These are phyloP conservation scores for Cyclotella baltica DNA, from an alignment of 108 stramenopile genomes.

Conservation along the genomic window DNA sequence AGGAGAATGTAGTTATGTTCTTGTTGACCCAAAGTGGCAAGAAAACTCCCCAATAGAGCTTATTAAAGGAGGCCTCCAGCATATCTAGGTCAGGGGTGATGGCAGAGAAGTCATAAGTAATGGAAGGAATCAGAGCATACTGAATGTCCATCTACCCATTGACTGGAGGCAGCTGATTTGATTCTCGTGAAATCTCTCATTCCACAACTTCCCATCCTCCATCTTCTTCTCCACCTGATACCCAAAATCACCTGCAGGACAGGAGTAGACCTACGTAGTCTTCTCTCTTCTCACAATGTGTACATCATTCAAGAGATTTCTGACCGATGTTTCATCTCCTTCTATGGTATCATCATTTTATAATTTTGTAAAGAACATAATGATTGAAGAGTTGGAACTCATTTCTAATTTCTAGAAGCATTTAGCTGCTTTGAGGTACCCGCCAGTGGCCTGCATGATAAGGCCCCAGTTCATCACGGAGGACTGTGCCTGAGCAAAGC, in stretches of 20 bases:
- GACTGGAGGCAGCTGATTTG: not conserved
- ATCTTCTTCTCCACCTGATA: not conserved
- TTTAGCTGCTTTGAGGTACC: constrained; percentile 12
- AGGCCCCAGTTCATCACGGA: constrained; percentile 7
- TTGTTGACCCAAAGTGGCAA: not conserved
- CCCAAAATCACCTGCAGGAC: constrained; percentile 12
- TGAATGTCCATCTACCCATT: not conserved
- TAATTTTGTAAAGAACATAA: not conserved
- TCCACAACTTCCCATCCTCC: not conserved
- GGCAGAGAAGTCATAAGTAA: not conserved
- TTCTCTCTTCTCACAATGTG: not conserved
- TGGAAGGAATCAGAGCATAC: not conserved
- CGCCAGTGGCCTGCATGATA: constrained; percentile 8
- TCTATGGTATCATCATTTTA: constrained; percentile 6
- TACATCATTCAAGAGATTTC: not conserved
- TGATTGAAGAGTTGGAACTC: not conserved
- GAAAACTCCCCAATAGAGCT: too few species aligned
- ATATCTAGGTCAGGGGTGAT: not conserved
- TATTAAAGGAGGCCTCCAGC: not conserved
- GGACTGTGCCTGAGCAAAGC: not conserved
- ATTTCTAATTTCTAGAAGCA: constrained; percentile 3
- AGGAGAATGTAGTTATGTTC: too few species aligned
- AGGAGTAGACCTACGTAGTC: not conserved
- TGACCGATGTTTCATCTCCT: not conserved
- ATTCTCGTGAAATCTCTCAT: not conserved